phyloP scores from a whole-genome alignment of 495 filamentous ascomycete species.

The Xeromyces bisporus region DNA sequence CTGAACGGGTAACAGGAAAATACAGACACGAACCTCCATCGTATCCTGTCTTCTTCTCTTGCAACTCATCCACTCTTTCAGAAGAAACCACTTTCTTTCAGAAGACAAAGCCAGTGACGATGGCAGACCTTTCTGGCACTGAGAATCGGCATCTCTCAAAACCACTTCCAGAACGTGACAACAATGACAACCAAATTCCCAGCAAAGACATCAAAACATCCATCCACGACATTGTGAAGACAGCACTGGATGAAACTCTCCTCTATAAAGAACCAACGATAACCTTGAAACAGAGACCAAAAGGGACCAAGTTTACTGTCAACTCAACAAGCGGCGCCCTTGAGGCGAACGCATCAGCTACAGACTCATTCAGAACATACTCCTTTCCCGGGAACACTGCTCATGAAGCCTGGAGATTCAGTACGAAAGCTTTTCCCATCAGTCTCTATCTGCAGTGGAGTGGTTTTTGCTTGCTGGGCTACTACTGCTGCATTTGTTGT shows the following conservation, averaged over 20 bases:
- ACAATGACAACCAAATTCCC: neutral
- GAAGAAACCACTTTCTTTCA: no score
- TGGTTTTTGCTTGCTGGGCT: neutral
- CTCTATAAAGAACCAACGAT: slow-evolving; percentile 16
- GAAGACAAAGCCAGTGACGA: no score
- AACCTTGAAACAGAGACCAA: slow-evolving; percentile 15
- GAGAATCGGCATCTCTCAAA: no score
- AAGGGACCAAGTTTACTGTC: slow-evolving; percentile 10
- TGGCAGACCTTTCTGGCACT: neutral
- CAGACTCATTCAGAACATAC: slow-evolving; percentile 13
- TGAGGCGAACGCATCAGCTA: slow-evolving; percentile 7
- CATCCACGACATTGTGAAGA: slow-evolving; percentile 16
- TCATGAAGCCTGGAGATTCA: slow-evolving; percentile 50
- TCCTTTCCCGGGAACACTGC: slow-evolving; percentile 41
- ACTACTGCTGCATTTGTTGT: no score
- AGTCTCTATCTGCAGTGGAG: neutral
- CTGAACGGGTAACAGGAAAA: no score
- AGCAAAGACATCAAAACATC: slow-evolving; percentile 12
- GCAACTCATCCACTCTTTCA: no score
- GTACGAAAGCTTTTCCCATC: slow-evolving; percentile 25
- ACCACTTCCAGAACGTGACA: neutral
- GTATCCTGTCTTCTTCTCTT: no score
- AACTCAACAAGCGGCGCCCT: slow-evolving; percentile 15
- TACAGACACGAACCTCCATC: no score
- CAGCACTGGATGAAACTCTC: slow-evolving; percentile 12